Percentiles rank a stretch among this genome's conserved stretches.
Evolutionary conservation across 257 asterid genomes (phyloP).

Genomic region (Datura wrightii): DNA sequence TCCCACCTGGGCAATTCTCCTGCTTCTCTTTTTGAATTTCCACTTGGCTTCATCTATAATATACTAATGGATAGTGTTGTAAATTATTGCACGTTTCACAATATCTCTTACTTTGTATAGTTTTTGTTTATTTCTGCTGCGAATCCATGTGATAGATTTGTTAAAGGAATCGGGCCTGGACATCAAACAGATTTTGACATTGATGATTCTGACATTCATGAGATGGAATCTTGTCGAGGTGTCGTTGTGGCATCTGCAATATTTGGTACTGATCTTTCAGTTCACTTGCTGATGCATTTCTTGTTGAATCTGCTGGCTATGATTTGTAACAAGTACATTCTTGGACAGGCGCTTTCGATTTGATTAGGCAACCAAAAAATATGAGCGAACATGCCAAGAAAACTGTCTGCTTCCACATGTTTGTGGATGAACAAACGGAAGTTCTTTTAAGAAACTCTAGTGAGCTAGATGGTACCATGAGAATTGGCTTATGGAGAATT

Average conservation of each 20-base stretch:
- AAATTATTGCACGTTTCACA: background rate
- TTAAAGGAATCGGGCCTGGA: constrained; percentile 82
- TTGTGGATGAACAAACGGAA: constrained; percentile 81
- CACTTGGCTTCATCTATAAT: background rate
- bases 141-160: constrained; percentile 58
- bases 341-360: constrained; percentile 82
- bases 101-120: background rate
- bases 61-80: background rate
- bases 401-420: constrained; percentile 84
- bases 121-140: background rate
- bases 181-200: constrained; percentile 82
- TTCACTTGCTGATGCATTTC: constrained; percentile 9
- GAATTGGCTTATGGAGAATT: constrained; percentile 83
- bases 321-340: constrained; percentile 40
- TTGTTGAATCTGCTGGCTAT: constrained; percentile 25
- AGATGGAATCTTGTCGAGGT: constrained; percentile 84
- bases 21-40: background rate
- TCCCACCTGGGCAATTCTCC: background rate
- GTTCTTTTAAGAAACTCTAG: constrained; percentile 60
- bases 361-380: constrained; percentile 82
- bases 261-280: constrained; percentile 63
- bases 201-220: constrained; percentile 74
- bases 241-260: constrained; percentile 95
- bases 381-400: constrained; percentile 68
- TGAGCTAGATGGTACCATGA: constrained; percentile 64